These are phyloP conservation scores for Suhomyces chickasaworum DNA, from an alignment of 1,139 yeast species.

Conservation along the genomic window DNA sequence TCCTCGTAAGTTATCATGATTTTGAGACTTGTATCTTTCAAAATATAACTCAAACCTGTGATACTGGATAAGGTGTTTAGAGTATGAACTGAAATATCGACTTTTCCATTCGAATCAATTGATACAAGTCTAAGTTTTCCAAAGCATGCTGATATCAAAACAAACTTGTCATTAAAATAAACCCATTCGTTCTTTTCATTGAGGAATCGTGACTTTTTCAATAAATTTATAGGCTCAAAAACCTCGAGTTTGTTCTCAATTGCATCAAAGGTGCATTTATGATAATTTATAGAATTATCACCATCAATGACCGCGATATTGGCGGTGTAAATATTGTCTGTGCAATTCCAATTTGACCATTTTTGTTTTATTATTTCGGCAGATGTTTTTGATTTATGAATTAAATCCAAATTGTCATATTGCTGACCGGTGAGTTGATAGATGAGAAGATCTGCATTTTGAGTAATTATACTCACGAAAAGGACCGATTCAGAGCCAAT, in stretches of 20 bases:
- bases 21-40: constrained; percentile 1
- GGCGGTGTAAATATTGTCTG: constrained; percentile 9
- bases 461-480: constrained; percentile 22
- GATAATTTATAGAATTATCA: constrained; percentile 24
- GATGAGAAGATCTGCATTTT: constrained; percentile 22
- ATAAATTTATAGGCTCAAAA: constrained; percentile 2
- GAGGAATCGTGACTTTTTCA: constrained; percentile 8
- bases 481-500: constrained; percentile 16
- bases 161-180: not conserved
- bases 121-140: constrained; percentile 10
- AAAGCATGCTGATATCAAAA: constrained; percentile 15
- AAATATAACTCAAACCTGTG: not conserved
- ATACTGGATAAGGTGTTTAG: not conserved
- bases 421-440: constrained; percentile 19
- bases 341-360: constrained; percentile 27
- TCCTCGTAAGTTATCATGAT: constrained; percentile 28
- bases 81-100: not conserved
- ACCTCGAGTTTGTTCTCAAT: not conserved
- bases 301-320: constrained; percentile 18
- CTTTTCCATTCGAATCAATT: not conserved
- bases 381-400: constrained; percentile 10
- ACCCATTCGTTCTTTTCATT: constrained; percentile 13
- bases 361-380: constrained; percentile 21
- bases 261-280: constrained; percentile 12
- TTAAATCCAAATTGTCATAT: constrained; percentile 15